Percentiles rank a stretch among this genome's conserved stretches.
phyloP scores from a whole-genome alignment of 306 rosid genomes.

The Trichosanthes truncata region DNA sequence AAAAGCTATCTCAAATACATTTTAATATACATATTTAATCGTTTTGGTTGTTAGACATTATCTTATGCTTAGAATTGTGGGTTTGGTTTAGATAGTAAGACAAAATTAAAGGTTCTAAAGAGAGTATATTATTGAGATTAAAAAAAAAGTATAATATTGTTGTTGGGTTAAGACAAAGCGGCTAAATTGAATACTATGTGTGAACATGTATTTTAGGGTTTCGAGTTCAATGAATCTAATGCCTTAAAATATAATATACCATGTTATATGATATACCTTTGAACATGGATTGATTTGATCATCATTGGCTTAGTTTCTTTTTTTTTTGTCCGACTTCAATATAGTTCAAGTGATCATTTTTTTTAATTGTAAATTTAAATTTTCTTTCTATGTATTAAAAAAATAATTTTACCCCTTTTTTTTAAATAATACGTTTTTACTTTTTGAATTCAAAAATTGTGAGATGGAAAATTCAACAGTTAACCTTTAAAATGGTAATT shows the following conservation, averaged over 20 bases:
- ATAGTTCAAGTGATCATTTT: not conserved
- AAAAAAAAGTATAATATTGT: not conserved
- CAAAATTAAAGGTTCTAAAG: not conserved
- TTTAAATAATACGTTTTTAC: too few relatives aligned
- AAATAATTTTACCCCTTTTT: too few relatives aligned
- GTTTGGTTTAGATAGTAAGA: not conserved
- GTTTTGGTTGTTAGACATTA: not conserved
- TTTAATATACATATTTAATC: not conserved
- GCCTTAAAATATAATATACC: not conserved
- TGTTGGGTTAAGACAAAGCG: not conserved
- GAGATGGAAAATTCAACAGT: too few relatives aligned
- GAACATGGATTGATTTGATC: not conserved
- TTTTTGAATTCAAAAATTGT: too few relatives aligned
- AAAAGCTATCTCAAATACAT: not conserved
- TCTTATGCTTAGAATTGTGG: not conserved
- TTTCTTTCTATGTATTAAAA: too few relatives aligned
- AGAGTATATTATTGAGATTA: not conserved
- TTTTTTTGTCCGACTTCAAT: not conserved
- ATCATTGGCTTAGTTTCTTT: not conserved
- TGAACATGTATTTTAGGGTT: not conserved
- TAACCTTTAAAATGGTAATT: too few relatives aligned
- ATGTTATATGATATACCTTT: not conserved
- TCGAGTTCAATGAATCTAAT: constrained; percentile 9
- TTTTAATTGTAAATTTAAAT: too few relatives aligned
- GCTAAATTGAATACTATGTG: not conserved